Evolutionary conservation across 2,329 filamentous ascomycete species (phyloP), one percentile per base, ranked within the genome.

Genomic region (Fonsecaea nubica): DNA sequence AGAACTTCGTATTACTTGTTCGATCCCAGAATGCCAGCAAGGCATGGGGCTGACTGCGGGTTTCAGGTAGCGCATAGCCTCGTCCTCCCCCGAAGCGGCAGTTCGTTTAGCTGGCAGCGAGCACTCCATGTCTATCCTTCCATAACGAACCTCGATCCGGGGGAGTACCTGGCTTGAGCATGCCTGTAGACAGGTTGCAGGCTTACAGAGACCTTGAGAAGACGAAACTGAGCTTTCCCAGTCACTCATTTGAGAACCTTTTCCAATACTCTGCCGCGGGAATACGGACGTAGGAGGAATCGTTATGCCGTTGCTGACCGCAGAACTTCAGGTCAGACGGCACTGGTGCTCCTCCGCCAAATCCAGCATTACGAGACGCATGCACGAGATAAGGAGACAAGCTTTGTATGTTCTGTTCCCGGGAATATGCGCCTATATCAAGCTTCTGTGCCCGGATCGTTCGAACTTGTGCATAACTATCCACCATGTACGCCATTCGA

Each of bases 401-500:
- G 25, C 25, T 25, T 25, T 3, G 3, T 25, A 25, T 25, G 25
- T 25, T 25, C 25, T 25, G 25, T 25, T 25, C 2, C 25, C 2
- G 25, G 25, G 3, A 25, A 25, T 25, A 25, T 25, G 25, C 25
- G 25, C 25, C 25, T 25, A 25, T 25, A 6, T 45, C 15, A 7
- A 45, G 42, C 42, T 8, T 21, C 45, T 50, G 10, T 25, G 18
- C 25, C 45, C 4, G 8, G 3, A 25, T 50, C 8, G 18, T 25
- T 25, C 45, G 10, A 25, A 18, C 45, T 50, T 12, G 30, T 6
- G 12, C 1, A 32, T 30, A 25, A 48, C 36, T 59, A 32, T 13
- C 21, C 21, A 42, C 57, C 56, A n/a, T 61, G 38, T 10, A 64
- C 25, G 15, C 57, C 52, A 45, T 63, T 67, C 7, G 54, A 53